A percentile compares a stretch with the other conserved stretches of the same genome.
Conservation (phyloP, 805 yeast species). For the Blastobotrys parvus region DNA sequence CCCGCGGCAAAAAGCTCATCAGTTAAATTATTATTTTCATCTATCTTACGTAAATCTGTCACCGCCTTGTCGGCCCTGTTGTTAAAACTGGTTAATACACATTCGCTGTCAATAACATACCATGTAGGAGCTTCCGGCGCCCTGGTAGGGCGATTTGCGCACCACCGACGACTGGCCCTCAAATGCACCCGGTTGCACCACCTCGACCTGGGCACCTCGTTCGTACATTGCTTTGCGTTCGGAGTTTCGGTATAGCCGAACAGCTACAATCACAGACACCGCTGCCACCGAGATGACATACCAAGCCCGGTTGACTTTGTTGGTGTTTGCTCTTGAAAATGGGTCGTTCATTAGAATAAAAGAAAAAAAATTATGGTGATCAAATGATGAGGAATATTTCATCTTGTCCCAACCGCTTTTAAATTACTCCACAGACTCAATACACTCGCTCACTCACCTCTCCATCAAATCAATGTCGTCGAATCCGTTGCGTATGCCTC, state of each 20-base stretch:
- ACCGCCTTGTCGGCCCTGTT: slow-evolving; percentile 19
- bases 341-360: too few species aligned
- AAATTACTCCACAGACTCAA: too few species aligned
- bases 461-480: too few species aligned
- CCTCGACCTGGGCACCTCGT: slow-evolving; percentile 9
- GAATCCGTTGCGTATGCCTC: too few species aligned
- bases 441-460: too few species aligned
- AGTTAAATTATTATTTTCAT: neutral
- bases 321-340: slow-evolving; percentile 6
- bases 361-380: too few species aligned
- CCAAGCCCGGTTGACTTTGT: slow-evolving; percentile 27
- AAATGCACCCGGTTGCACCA: slow-evolving; percentile 26
- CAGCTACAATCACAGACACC: slow-evolving; percentile 17
- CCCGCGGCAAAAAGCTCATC: slow-evolving; percentile 23
- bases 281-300: slow-evolving; percentile 22
- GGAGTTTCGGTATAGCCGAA: slow-evolving; percentile 19
- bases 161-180: slow-evolving; percentile 23
- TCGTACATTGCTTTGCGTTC: slow-evolving; percentile 7
- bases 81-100: neutral
- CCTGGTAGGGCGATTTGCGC: slow-evolving; percentile 29
- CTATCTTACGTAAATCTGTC: slow-evolving; percentile 6
- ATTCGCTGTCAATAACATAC: slow-evolving; percentile 12
- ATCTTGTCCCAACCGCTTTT: too few species aligned
- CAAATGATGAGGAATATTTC: too few species aligned
- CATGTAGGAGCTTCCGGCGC: slow-evolving; percentile 30